These are phyloP conservation scores for Kwoniella sp. DNA, from an alignment of 768 basidiomycete genomes.

Conservation along the genomic window DNA sequence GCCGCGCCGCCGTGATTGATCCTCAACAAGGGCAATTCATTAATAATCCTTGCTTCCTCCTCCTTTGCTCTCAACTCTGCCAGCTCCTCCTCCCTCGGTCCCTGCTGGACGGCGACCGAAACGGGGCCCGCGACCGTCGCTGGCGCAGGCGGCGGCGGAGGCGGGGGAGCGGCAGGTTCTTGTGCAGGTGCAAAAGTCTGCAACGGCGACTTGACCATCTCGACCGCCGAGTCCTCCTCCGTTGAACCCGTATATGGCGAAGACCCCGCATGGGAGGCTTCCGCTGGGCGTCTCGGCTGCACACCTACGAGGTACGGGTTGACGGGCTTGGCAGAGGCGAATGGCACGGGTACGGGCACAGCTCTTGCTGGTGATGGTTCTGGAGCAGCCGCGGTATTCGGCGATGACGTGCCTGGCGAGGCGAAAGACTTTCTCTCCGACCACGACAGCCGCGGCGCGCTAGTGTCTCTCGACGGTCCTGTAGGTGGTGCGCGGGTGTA, in stretches of 20 bases:
- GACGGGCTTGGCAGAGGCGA: neutral
- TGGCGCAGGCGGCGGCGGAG: neutral
- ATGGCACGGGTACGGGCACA: no score
- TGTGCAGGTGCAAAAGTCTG: neutral
- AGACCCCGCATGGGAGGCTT: neutral
- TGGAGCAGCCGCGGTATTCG: neutral
- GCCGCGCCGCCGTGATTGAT: conserved; percentile 15
- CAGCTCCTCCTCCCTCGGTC: conserved; percentile 13
- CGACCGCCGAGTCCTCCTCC: neutral
- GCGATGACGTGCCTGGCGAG: conserved; percentile 4
- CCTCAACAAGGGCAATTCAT: conserved; percentile 29
- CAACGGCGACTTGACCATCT: conserved; percentile 2
- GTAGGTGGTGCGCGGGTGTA: neutral
- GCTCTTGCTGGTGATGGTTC: conserved; percentile 7
- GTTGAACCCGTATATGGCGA: neutral
- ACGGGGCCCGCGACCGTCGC: neutral
- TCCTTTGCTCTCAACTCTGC: conserved; percentile 17
- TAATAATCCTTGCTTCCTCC: conserved; percentile 27
- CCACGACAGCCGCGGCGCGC: conserved; percentile 25
- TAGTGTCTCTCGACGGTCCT: neutral
- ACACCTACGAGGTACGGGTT: neutral
- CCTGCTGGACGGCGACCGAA: neutral
- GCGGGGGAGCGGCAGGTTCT: neutral
- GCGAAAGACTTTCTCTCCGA: conserved; percentile 24
- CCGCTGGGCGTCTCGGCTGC: no score